These are phyloP conservation scores for Pythium apleroticum DNA, from an alignment of 352 stramenopile species.

Conservation along the genomic window DNA sequence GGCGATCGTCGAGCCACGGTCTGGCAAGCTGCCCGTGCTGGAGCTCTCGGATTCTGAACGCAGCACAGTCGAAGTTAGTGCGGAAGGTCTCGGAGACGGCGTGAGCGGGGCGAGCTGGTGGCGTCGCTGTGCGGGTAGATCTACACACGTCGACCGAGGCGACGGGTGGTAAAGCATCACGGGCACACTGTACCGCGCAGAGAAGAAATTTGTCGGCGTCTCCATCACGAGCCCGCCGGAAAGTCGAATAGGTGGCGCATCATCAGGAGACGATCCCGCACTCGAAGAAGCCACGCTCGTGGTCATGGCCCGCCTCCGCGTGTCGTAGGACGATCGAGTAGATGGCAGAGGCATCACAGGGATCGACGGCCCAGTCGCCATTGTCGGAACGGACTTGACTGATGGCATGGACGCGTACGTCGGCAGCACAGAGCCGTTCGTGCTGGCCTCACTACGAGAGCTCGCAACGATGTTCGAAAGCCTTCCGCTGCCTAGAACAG, in stretches of 20 bases:
- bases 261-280: slow-evolving; percentile 8
- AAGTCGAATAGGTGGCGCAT: slow-evolving; percentile 16
- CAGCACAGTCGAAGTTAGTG: neutral
- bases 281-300: neutral
- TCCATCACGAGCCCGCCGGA: slow-evolving; percentile 29
- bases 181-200: slow-evolving; percentile 15
- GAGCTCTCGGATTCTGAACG: slow-evolving; percentile 22
- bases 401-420: slow-evolving; percentile 7
- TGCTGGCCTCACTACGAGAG: slow-evolving; percentile 3
- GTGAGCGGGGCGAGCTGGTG: slow-evolving; percentile 21
- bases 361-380: neutral
- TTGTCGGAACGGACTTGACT: slow-evolving; percentile 4
- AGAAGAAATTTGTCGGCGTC: slow-evolving; percentile 18
- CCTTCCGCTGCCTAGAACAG: no score
- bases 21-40: slow-evolving; percentile 6
- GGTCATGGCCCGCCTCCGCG: slow-evolving; percentile 17
- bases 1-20: slow-evolving; percentile 10
- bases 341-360: slow-evolving; percentile 23
- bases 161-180: slow-evolving; percentile 8
- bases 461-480: slow-evolving; percentile 9
- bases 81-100: slow-evolving; percentile 18
- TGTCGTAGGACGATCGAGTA: slow-evolving; percentile 11
- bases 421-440: slow-evolving; percentile 1
- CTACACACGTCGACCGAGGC: slow-evolving; percentile 15
- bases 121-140: slow-evolving; percentile 12